phyloP scores from a whole-genome alignment of 2,329 filamentous ascomycete species.

The Calonectria fujianensis region DNA sequence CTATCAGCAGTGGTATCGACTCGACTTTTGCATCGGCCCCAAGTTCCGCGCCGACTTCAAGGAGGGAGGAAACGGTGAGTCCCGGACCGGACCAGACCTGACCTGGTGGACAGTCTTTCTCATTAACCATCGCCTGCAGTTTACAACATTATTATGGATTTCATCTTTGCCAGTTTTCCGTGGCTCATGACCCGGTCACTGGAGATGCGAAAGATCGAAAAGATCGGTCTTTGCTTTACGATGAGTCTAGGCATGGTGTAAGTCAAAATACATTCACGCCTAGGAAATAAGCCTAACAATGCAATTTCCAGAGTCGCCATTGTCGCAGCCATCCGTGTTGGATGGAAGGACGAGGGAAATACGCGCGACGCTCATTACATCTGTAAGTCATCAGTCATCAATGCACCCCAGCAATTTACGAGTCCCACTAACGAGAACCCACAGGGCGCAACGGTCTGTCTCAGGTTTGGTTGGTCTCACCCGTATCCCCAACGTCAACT shows the following conservation, averaged over 20 bases:
- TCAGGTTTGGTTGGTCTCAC: constrained; percentile 49
- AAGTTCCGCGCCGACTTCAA: constrained; percentile 66
- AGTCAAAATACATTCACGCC: constrained; percentile 33
- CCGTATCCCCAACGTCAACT: neutral
- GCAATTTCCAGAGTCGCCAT: constrained; percentile 63
- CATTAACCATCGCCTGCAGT: constrained; percentile 56
- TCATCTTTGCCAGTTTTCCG: constrained; percentile 69
- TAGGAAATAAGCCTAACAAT: neutral
- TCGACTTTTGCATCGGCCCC: constrained; percentile 66
- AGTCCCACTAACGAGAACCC: neutral
- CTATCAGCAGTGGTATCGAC: constrained; percentile 68
- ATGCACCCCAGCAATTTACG: neutral
- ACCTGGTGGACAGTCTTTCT: neutral
- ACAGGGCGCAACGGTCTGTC: constrained; percentile 55
- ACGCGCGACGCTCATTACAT: constrained; percentile 67
- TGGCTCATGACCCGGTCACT: constrained; percentile 70
- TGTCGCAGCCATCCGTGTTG: constrained; percentile 67
- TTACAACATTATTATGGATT: constrained; percentile 73
- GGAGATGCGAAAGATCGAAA: constrained; percentile 69
- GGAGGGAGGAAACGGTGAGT: constrained; percentile 69
- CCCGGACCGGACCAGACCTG: neutral
- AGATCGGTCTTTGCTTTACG: constrained; percentile 69
- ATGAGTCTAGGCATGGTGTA: constrained; percentile 71
- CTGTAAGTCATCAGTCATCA: constrained; percentile 56
- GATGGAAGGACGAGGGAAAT: constrained; percentile 70